Percentiles rank a stretch among this genome's conserved stretches.
These are phyloP conservation scores for Diaporthe humulicola DNA, from an alignment of 2,329 filamentous ascomycete genomes.

Conservation along the genomic window DNA sequence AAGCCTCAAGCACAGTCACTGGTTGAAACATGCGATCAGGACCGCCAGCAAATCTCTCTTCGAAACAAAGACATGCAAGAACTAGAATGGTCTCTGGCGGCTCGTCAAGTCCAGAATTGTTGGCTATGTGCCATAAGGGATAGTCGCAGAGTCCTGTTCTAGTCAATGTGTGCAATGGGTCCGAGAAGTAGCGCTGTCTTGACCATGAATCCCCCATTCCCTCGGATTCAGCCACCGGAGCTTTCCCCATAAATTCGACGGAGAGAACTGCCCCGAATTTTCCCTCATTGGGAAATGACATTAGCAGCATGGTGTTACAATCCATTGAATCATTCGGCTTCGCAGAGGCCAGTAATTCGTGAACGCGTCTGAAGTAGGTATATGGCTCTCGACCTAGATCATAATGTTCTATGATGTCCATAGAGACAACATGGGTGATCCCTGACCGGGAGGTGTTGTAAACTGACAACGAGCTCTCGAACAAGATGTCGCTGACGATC, in stretches of 20 bases:
- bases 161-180: neutral
- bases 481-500: neutral
- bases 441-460: neutral
- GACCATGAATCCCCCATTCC: too few relatives aligned
- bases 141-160: neutral
- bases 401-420: neutral
- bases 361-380: neutral
- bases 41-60: too few relatives aligned
- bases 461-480: neutral
- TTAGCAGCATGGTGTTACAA: too few relatives aligned
- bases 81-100: neutral
- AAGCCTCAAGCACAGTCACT: neutral
- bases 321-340: neutral
- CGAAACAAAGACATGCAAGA: neutral
- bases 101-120: neutral
- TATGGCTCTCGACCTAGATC: neutral
- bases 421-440: neutral
- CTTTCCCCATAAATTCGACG: neutral
- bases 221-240: too few relatives aligned
- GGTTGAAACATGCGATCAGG: neutral
- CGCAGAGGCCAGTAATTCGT: neutral
- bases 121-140: neutral
- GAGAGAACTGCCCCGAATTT: too few relatives aligned
- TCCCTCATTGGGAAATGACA: too few relatives aligned
- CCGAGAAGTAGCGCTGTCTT: neutral